Percentiles rank a stretch among this genome's conserved stretches.
These are phyloP conservation scores for Acidomyces sp. DNA, from an alignment of 495 filamentous ascomycete genomes.

Conservation along the genomic window DNA sequence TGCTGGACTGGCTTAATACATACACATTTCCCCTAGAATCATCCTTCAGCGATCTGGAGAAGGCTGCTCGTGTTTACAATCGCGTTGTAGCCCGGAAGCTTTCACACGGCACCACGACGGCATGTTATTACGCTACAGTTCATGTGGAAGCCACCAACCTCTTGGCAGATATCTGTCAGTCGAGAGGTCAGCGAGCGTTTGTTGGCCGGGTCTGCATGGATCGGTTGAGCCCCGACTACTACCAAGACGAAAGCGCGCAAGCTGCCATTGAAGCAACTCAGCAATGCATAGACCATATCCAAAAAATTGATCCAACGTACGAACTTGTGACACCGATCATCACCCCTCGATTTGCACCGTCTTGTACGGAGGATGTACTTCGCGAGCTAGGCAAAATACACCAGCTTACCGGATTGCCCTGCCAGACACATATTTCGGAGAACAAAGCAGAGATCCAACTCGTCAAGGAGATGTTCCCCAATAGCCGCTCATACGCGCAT, in stretches of 20 bases:
- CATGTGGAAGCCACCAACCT: slow-evolving; percentile 74
- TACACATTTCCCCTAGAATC: slow-evolving; percentile 95
- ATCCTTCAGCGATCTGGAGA: slow-evolving; percentile 43
- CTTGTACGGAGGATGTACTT: slow-evolving; percentile 51
- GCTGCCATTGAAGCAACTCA: slow-evolving; percentile 43
- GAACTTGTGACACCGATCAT: slow-evolving; percentile 62
- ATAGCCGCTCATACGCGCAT: slow-evolving; percentile 47
- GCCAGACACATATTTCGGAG: slow-evolving; percentile 90
- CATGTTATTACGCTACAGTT: slow-evolving; percentile 83
- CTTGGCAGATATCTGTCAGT: slow-evolving; percentile 65
- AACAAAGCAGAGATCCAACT: slow-evolving; percentile 60
- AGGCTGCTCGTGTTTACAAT: slow-evolving; percentile 51
- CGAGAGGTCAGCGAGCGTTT: slow-evolving; percentile 72
- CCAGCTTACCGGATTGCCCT: slow-evolving; percentile 42
- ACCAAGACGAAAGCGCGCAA: slow-evolving; percentile 52
- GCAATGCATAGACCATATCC: slow-evolving; percentile 54
- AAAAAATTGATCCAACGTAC: slow-evolving; percentile 46
- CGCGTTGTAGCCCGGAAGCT: slow-evolving; percentile 66
- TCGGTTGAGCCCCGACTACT: slow-evolving; percentile 54
- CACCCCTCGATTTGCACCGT: slow-evolving; percentile 81
- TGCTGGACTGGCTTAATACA: slow-evolving; percentile 79
- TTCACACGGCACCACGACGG: slow-evolving; percentile 77
- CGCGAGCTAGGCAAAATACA: slow-evolving; percentile 50
- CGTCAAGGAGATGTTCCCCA: slow-evolving; percentile 58
- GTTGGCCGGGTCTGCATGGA: slow-evolving; percentile 92